phyloP scores from a whole-genome alignment of 2,329 filamentous ascomycete species.

The Ilyonectria robusta region DNA sequence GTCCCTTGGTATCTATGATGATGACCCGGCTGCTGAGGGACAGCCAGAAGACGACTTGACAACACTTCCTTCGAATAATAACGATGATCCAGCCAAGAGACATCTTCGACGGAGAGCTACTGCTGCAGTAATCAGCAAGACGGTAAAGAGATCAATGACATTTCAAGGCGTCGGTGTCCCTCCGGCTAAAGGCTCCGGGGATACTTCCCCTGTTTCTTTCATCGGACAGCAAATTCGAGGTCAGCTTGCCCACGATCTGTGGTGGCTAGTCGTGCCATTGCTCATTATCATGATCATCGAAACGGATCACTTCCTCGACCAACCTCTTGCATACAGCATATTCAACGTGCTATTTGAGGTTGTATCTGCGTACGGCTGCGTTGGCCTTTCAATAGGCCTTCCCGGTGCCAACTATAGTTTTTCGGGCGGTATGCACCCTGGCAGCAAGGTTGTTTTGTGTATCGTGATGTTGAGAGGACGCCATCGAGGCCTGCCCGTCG shows the following conservation, averaged over 20 bases:
- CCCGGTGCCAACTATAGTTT: conserved; percentile 69
- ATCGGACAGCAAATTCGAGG: conserved; percentile 72
- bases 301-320: conserved; percentile 64
- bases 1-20: conserved; percentile 71
- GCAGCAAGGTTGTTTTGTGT: conserved; percentile 71
- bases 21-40: conserved; percentile 43
- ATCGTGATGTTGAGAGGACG: conserved; percentile 70
- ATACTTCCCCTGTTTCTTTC: conserved; percentile 61
- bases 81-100: conserved; percentile 45
- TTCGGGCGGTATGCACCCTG: conserved; percentile 65
- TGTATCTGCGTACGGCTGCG: conserved; percentile 71
- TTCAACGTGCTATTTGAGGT: conserved; percentile 74
- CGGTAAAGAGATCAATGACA: conserved; percentile 56
- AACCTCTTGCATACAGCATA: conserved; percentile 68
- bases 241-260: conserved; percentile 77
- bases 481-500: conserved; percentile 70
- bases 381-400: conserved; percentile 72
- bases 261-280: conserved; percentile 74
- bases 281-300: conserved; percentile 74
- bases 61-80: conserved; percentile 45
- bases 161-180: conserved; percentile 62
- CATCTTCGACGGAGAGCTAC: conserved; percentile 42
- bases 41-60: conserved; percentile 45
- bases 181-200: conserved; percentile 40
- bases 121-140: conserved; percentile 50